Base-by-base conservation (phyloP, 768 basidiomycete species). In the Leccinum uliginosum region DNA sequence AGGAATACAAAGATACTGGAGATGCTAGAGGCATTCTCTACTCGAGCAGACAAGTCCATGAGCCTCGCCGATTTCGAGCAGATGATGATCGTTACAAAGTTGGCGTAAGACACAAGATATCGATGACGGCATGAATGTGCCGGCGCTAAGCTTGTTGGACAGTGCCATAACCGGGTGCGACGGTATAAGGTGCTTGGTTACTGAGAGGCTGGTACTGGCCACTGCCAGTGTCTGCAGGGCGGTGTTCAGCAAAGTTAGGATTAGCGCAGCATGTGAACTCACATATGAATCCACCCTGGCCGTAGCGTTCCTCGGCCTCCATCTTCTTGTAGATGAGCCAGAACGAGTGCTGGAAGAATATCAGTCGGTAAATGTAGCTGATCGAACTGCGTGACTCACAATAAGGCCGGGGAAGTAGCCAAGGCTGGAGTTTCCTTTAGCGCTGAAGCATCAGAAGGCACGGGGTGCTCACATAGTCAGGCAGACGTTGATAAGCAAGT, bases 251-350 rank as follows among this genome's bases (percentile, higher is more conserved):
- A 38, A 44, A n/a, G 44, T n/a, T 3, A 10, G 51, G 6, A 30
- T 35, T 4, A 3, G 14, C 6, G n/a, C 1, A n/a, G 11, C n/a
- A 38, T 45, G 27, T 9, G 80, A 17, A 29, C 91, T 66, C 66
- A 91, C 91, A 93, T 51, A 78, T 71, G 76, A 84, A 93, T 30
- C 87, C 87, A 19, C 89, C 90, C 6, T 67, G 73, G 12, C 92
- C 92, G 65, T 90, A 95, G 43, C 77, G 79, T 64, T 91, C 90
- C 64, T 91, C 89, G 0, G 91, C 93, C 64, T 89, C 80, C 80
- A 92, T 92, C 80, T 87, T 89, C 80, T 80, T 87, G 75, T 93
- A 93, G 55, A 93, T 92, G 52, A 95, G 79, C 88, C 88, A 93
- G 75, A 93, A 92, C 2, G 90, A 88, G 67, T 93, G 91, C 82